These are phyloP conservation scores for Helicostylum pulchrum DNA, from an alignment of 192 early-diverging fungal genomes.

Conservation along the genomic window DNA sequence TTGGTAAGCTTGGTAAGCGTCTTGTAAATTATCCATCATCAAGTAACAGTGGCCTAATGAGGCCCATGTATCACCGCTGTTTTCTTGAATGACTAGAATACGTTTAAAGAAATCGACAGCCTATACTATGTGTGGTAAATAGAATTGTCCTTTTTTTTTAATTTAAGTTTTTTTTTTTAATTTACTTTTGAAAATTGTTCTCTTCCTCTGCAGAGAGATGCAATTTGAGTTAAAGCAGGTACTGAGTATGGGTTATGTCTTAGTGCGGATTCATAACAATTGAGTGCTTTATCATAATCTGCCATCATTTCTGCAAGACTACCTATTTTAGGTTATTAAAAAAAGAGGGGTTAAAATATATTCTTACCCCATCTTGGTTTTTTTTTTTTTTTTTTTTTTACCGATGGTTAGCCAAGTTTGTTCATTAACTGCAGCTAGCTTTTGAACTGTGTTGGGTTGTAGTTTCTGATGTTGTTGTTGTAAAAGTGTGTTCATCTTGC, in stretches of 20 bases:
- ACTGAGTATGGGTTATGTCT: constrained; percentile 92
- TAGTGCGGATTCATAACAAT: constrained; percentile 85
- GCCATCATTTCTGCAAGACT: constrained; percentile 47
- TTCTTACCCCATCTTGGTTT: constrained; percentile 5
- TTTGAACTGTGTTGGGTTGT: constrained; percentile 25
- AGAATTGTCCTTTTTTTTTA: not conserved
- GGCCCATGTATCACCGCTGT: constrained; percentile 94
- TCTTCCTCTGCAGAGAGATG: constrained; percentile 75
- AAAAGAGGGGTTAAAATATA: not conserved
- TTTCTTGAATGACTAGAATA: constrained; percentile 75
- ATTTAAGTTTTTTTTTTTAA: too few species aligned
- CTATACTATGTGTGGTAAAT: not conserved
- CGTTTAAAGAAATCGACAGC: constrained; percentile 56
- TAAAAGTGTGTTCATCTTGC: not conserved
- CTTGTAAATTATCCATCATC: constrained; percentile 93
- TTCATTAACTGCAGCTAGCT: constrained; percentile 54
- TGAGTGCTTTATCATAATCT: constrained; percentile 83
- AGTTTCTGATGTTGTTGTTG: not conserved
- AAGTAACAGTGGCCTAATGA: constrained; percentile 92
- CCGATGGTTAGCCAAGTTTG: constrained; percentile 64
- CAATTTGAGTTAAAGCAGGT: constrained; percentile 74
- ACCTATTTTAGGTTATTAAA: constrained; percentile 13
- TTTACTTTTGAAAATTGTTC: constrained; percentile 79
- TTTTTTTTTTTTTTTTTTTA: constrained; percentile 11
- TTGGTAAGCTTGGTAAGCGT: constrained; percentile 95